These are phyloP conservation scores for Lavandula angustifolia DNA, from an alignment of 257 asterid genomes.

Conservation along the genomic window DNA sequence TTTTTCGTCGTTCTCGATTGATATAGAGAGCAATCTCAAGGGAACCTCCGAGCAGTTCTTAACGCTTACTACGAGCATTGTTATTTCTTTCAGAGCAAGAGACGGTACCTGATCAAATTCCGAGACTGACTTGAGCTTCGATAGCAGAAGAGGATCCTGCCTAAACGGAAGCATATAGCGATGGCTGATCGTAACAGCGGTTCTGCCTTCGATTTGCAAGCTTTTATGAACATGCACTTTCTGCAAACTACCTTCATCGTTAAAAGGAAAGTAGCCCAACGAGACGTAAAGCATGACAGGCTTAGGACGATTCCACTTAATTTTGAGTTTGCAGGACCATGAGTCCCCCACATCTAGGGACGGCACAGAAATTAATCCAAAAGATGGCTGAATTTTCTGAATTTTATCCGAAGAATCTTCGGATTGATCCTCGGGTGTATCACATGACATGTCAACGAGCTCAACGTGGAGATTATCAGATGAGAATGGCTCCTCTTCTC, in stretches of 20 bases:
- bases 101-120: constrained; percentile 61
- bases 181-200: constrained; percentile 73
- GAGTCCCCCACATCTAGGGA: constrained; percentile 62
- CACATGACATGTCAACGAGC: constrained; percentile 73
- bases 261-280: constrained; percentile 70
- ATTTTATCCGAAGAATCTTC: constrained; percentile 55
- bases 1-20: constrained; percentile 58
- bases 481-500: constrained; percentile 78
- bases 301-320: constrained; percentile 96
- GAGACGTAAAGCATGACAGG: constrained; percentile 95
- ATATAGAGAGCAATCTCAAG: constrained; percentile 66
- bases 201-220: constrained; percentile 93
- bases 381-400: constrained; percentile 89
- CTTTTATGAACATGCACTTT: constrained; percentile 94
- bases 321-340: constrained; percentile 92
- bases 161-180: constrained; percentile 77
- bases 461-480: constrained; percentile 88
- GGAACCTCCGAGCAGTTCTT: constrained; percentile 92
- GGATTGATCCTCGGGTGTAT: constrained; percentile 41
- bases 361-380: constrained; percentile 90
- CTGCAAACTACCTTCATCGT: constrained; percentile 60
- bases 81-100: constrained; percentile 69
- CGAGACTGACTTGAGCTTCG: constrained; percentile 56
- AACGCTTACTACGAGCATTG: constrained; percentile 67
- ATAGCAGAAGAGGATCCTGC: constrained; percentile 78